These are phyloP conservation scores for Pogostemon cablin DNA, from an alignment of 257 asterid species.

Conservation along the genomic window DNA sequence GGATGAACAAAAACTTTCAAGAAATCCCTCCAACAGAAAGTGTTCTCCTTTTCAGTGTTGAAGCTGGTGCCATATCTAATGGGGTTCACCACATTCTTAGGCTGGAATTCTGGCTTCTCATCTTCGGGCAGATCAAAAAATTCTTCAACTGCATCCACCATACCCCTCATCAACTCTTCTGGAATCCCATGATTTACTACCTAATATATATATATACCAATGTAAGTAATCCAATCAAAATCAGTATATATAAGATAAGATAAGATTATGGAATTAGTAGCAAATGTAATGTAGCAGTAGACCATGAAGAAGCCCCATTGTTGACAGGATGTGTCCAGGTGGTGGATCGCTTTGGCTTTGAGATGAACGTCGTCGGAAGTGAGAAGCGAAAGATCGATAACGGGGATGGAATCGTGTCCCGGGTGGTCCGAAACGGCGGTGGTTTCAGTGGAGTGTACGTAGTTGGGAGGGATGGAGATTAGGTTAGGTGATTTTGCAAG, in stretches of 20 bases:
- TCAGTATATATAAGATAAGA: too few relatives aligned
- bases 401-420: slow-evolving; percentile 45
- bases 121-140: slow-evolving; percentile 66
- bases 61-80: slow-evolving; percentile 85
- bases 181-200: slow-evolving; percentile 75
- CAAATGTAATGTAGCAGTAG: too few relatives aligned
- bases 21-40: slow-evolving; percentile 76
- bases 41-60: slow-evolving; percentile 51
- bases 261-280: too few relatives aligned
- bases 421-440: slow-evolving; percentile 34
- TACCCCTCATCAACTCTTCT: slow-evolving; percentile 44
- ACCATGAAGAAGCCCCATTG: slow-evolving; percentile 76
- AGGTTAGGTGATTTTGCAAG: slow-evolving; percentile 47
- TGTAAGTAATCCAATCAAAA: too few relatives aligned
- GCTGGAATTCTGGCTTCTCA: slow-evolving; percentile 59
- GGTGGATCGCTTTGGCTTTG: slow-evolving; percentile 46
- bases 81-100: slow-evolving; percentile 56
- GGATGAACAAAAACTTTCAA: slow-evolving; percentile 78
- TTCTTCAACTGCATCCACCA: slow-evolving; percentile 47
- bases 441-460: slow-evolving; percentile 40
- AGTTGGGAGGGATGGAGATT: slow-evolving; percentile 48
- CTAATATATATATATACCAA: slow-evolving; percentile 29
- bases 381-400: slow-evolving; percentile 51
- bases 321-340: slow-evolving; percentile 51
- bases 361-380: slow-evolving; percentile 38